phyloP scores from a whole-genome alignment of 495 filamentous ascomycete genomes.

The Xylaria castorea region DNA sequence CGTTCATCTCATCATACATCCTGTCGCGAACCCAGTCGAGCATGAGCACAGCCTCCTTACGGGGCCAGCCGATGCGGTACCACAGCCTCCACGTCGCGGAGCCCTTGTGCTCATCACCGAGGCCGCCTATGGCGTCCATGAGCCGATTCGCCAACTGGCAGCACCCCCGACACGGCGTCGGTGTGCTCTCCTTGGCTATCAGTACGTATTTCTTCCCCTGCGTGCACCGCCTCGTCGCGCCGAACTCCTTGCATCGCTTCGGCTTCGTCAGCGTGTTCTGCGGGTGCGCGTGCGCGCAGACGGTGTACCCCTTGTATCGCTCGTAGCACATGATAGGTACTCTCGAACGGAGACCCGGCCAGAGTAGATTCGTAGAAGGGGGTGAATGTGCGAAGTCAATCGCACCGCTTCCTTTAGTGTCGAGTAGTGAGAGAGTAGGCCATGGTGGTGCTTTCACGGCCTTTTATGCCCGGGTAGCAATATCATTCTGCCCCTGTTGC shows the following conservation, averaged over 20 bases:
- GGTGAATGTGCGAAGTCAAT: neutral
- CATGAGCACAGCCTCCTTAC: neutral
- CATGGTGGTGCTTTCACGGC: neutral
- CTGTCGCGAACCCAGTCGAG: neutral
- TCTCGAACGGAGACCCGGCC: neutral
- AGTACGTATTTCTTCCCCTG: slow-evolving; percentile 4
- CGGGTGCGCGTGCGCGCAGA: slow-evolving; percentile 6
- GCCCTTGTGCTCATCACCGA: neutral
- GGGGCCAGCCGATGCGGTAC: slow-evolving; percentile 2
- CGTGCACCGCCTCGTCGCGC: neutral
- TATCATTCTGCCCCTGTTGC: neutral
- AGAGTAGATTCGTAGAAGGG: neutral
- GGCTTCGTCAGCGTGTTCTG: neutral
- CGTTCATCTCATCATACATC: neutral
- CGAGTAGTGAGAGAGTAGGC: neutral
- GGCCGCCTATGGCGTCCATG: neutral
- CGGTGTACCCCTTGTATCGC: slow-evolving; percentile 5
- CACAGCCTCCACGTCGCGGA: slow-evolving; percentile 21
- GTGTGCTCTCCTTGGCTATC: neutral
- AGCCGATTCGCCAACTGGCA: neutral
- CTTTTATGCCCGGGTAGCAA: neutral
- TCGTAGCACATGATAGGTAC: slow-evolving; percentile 1
- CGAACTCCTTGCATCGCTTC: neutral
- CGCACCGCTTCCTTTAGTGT: neutral
- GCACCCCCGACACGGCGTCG: neutral